Evolutionary conservation across 805 yeast species (phyloP).

Genomic region (Isabelozyma rhagii): DNA sequence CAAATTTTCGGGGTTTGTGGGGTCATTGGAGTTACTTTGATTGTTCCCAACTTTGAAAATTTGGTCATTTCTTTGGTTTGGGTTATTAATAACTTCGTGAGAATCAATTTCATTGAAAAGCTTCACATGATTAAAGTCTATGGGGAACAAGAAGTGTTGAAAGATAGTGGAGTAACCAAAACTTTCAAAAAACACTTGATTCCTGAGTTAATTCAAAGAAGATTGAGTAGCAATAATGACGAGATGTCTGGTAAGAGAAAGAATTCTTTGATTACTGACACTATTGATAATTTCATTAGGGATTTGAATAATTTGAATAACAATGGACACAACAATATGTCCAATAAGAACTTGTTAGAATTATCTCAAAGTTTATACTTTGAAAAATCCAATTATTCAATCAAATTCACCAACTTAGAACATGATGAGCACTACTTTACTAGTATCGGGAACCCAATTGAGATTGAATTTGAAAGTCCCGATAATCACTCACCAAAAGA

Average conservation of each 20-base stretch:
- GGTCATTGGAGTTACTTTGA: slow-evolving; percentile 70
- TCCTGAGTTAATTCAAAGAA: slow-evolving; percentile 36
- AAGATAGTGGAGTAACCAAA: slow-evolving; percentile 50
- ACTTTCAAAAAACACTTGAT: slow-evolving; percentile 41
- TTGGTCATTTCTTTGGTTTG: slow-evolving; percentile 53
- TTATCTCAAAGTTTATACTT: slow-evolving; percentile 39
- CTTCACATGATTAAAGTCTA: slow-evolving; percentile 75
- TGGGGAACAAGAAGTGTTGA: slow-evolving; percentile 58
- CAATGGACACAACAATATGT: slow-evolving; percentile 5
- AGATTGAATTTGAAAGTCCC: slow-evolving; percentile 55
- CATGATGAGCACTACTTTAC: slow-evolving; percentile 10
- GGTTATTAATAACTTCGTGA: slow-evolving; percentile 62
- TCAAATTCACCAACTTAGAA: slow-evolving; percentile 21
- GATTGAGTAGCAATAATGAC: slow-evolving; percentile 13
- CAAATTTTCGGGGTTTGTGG: slow-evolving; percentile 76
- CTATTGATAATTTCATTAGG: slow-evolving; percentile 45
- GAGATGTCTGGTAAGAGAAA: slow-evolving; percentile 13
- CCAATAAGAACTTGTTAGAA: slow-evolving; percentile 35
- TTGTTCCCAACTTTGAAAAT: slow-evolving; percentile 50
- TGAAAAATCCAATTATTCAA: slow-evolving; percentile 31
- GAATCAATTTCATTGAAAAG: slow-evolving; percentile 71
- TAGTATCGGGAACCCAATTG: slow-evolving; percentile 51
- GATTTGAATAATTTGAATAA: slow-evolving; percentile 33
- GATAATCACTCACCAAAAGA: slow-evolving; percentile 47
- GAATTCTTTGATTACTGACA: slow-evolving; percentile 36